These are phyloP conservation scores for Mycena vulgaris DNA, from an alignment of 768 basidiomycete species.

Conservation along the genomic window DNA sequence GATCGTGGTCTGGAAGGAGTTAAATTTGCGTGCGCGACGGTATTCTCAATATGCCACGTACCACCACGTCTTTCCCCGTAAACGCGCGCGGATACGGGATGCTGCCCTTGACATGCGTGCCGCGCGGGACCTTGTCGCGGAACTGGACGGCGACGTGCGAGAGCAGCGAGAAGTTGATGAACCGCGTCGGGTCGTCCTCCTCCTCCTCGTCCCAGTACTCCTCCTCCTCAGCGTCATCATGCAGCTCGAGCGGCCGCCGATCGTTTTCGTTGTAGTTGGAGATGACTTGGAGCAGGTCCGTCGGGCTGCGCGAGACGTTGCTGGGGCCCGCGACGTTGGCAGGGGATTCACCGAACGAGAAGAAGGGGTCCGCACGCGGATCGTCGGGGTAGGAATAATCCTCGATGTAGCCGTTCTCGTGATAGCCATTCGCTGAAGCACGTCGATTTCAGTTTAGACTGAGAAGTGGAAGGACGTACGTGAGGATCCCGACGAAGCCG, in stretches of 20 bases:
- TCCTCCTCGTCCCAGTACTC: conserved; percentile 72
- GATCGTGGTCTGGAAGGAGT: conserved; percentile 78
- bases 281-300: conserved; percentile 48
- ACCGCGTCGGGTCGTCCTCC: conserved; percentile 79
- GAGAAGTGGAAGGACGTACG: conserved; percentile 10
- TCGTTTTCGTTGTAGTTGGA: conserved; percentile 49
- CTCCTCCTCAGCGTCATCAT: conserved; percentile 65
- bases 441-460: neutral
- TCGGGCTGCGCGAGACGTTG: conserved; percentile 39
- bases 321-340: conserved; percentile 37
- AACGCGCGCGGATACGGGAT: conserved; percentile 93
- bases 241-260: conserved; percentile 55
- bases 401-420: conserved; percentile 10
- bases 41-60: conserved; percentile 58
- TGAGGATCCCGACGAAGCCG: neutral
- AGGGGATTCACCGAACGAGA: conserved; percentile 36
- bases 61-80: conserved; percentile 95
- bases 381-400: conserved; percentile 32
- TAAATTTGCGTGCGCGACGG: conserved; percentile 4
- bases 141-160: conserved; percentile 92
- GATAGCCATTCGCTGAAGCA: conserved; percentile 6
- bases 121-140: conserved; percentile 90
- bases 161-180: conserved; percentile 90
- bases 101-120: conserved; percentile 92
- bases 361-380: conserved; percentile 34